phyloP scores from a whole-genome alignment of 73 alveolate genomes.

The Paramecium pentaurelia region DNA sequence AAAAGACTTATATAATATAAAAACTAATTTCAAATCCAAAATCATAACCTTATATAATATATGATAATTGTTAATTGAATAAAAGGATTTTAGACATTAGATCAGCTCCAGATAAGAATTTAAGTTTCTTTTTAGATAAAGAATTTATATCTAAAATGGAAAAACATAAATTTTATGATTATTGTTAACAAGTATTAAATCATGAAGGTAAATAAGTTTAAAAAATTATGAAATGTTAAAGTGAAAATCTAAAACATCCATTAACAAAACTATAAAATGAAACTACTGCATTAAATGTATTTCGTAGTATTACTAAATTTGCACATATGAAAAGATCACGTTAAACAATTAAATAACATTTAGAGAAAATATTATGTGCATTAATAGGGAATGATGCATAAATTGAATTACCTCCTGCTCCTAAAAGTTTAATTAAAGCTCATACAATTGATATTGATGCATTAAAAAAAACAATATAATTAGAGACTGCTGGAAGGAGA shows the following conservation, averaged over 20 bases:
- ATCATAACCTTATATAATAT: neutral
- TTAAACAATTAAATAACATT: neutral
- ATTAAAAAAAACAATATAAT: neutral
- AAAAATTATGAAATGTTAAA: neutral
- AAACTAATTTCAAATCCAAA: neutral
- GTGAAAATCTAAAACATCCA: neutral
- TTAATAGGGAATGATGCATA: neutral
- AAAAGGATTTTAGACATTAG: neutral
- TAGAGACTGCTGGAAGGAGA: neutral
- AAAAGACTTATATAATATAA: neutral
- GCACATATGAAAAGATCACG: slow-evolving; percentile 23
- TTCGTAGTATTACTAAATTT: neutral
- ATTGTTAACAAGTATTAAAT: neutral
- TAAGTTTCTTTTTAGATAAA: neutral
- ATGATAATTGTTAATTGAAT: neutral
- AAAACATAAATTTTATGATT: neutral
- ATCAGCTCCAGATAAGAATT: neutral
- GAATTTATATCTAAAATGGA: neutral
- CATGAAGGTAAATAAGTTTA: neutral
- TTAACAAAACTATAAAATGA: neutral
- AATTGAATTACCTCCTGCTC: neutral
- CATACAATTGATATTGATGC: neutral
- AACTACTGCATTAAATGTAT: neutral
- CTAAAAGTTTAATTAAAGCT: neutral
- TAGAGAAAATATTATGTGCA: neutral